These are phyloP conservation scores for Tuber indicum DNA, from an alignment of 495 filamentous ascomycete species.

Conservation along the genomic window DNA sequence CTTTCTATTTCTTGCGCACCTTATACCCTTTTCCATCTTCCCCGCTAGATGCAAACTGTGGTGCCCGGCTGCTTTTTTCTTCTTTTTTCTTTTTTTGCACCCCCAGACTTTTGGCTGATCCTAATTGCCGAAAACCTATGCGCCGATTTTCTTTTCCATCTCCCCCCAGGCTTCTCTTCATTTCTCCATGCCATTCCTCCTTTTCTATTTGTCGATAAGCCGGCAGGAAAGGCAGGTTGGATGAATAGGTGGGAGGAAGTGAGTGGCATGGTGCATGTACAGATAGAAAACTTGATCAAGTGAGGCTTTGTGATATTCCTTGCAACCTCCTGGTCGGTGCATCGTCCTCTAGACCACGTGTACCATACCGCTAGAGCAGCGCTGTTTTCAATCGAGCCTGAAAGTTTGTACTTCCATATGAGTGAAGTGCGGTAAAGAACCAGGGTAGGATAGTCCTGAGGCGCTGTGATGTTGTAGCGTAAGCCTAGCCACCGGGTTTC, in stretches of 20 bases:
- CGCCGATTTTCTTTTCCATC: neutral
- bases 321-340: neutral
- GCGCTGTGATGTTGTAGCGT: neutral
- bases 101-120: neutral
- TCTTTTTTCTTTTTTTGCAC: neutral
- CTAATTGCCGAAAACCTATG: neutral
- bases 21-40: too few relatives aligned
- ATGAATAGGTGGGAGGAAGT: neutral
- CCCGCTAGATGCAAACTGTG: too few relatives aligned
- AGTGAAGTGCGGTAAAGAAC: neutral
- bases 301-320: neutral
- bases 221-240: neutral
- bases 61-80: neutral
- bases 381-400: neutral
- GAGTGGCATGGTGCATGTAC: neutral
- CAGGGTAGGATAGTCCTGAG: neutral
- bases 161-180: neutral
- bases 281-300: neutral
- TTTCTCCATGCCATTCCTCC: neutral
- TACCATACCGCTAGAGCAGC: neutral
- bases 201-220: neutral
- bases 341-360: neutral
- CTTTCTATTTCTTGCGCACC: too few relatives aligned
- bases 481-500: neutral
- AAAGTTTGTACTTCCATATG: neutral